Conservation (phyloP, 306 rosid species). For the Gynostemma pentaphyllum region DNA sequence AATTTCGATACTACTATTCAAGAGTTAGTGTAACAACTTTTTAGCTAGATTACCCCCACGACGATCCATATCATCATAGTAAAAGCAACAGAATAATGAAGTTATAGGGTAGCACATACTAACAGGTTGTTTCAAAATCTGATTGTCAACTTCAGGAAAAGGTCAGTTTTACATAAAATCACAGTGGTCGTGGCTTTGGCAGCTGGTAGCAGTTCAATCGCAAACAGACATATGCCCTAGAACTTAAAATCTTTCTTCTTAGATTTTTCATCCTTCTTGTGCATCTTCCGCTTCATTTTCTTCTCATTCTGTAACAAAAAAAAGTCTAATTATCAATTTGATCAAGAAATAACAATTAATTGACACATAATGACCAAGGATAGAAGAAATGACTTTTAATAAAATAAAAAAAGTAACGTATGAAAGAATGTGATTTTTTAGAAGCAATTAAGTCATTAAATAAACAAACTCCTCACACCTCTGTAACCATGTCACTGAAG, state of each 20-base stretch:
- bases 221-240: constrained; percentile 21
- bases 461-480: constrained; percentile 31
- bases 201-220: neutral
- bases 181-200: neutral
- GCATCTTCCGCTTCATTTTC: constrained; percentile 93
- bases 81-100: too few species aligned
- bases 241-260: constrained; percentile 96
- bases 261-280: constrained; percentile 87
- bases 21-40: neutral
- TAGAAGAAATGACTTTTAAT: too few species aligned
- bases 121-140: neutral
- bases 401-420: neutral
- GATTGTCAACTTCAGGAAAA: neutral
- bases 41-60: too few species aligned
- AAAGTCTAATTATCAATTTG: neutral
- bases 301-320: constrained; percentile 69
- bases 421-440: neutral
- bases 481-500: constrained; percentile 99
- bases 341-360: neutral
- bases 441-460: neutral
- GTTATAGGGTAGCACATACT: neutral
- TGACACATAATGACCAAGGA: too few species aligned
- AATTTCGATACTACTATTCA: neutral
- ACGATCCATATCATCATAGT: too few species aligned
- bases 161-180: constrained; percentile 1